These are phyloP conservation scores for Dothideomycetes sp. DNA, from an alignment of 2,329 filamentous ascomycete species.

Conservation along the genomic window DNA sequence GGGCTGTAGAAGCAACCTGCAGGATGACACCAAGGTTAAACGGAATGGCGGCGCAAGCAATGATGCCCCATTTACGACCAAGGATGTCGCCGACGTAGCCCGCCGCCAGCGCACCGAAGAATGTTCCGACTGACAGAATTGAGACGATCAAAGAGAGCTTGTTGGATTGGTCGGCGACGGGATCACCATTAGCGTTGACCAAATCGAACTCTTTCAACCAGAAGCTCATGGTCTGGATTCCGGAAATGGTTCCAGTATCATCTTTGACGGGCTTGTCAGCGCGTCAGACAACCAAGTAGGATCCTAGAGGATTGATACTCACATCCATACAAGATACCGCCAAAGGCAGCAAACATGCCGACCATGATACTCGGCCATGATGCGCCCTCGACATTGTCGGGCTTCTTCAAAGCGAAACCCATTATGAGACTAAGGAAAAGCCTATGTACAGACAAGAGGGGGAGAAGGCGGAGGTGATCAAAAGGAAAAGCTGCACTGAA, in stretches of 20 bases:
- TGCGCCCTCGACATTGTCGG: conserved; percentile 29
- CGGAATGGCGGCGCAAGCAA: conserved; percentile 49
- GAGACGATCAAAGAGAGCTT: conserved; percentile 13
- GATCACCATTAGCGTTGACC: conserved; percentile 4
- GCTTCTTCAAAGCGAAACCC: conserved; percentile 30
- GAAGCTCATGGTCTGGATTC: conserved; percentile 10
- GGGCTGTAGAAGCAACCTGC: conserved; percentile 11
- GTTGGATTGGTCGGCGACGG: neutral
- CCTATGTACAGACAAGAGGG: neutral
- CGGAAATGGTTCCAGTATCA: conserved; percentile 10
- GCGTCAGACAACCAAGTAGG: neutral
- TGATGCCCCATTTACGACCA: conserved; percentile 58
- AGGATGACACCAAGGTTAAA: conserved; percentile 14
- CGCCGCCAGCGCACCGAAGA: conserved; percentile 21
- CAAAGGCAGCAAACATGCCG: conserved; percentile 26
- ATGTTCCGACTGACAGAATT: conserved; percentile 15
- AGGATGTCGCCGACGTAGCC: conserved; percentile 64
- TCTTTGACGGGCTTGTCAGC: neutral
- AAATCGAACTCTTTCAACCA: conserved; percentile 10
- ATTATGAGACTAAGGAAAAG: conserved; percentile 13
- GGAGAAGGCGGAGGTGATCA: neutral
- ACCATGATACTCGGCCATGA: conserved; percentile 31
- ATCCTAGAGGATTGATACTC: too few species aligned
- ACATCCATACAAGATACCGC: conserved; percentile 17
- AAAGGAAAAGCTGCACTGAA: too few species aligned